Evolutionary conservation across 2,329 filamentous ascomycete genomes (phyloP).

Genomic region (Fusarium sulawesiense): DNA sequence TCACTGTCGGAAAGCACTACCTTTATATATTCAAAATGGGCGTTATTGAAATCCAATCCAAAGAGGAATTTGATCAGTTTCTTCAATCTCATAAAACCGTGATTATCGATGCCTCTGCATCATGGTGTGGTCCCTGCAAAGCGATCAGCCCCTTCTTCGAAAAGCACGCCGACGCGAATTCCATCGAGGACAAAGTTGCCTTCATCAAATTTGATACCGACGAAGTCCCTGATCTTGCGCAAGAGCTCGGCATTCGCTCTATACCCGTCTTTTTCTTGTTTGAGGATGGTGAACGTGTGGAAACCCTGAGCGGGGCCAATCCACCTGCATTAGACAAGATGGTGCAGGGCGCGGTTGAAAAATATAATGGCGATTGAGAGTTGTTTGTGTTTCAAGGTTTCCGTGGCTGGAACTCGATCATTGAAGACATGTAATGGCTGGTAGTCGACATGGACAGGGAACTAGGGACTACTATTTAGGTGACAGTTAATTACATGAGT

Average conservation of each 20-base stretch:
- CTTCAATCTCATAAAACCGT: background rate
- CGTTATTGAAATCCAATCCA: background rate
- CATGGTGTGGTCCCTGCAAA: background rate
- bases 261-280: background rate
- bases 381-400: no score
- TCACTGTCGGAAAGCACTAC: no score
- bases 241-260: background rate
- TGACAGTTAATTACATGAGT: no score
- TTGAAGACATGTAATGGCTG: no score
- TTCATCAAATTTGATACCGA: background rate
- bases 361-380: rapidly evolving
- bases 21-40: background rate
- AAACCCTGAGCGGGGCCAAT: rapidly evolving
- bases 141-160: background rate
- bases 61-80: rapidly evolving
- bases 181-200: rapidly evolving
- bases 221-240: rapidly evolving
- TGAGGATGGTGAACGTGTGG: rapidly evolving
- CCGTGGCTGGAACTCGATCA: no score
- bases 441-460: no score
- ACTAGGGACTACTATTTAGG: no score
- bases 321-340: no score
- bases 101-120: background rate
- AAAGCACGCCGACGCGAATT: rapidly evolving
- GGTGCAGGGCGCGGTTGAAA: rapidly evolving